These are phyloP conservation scores for Galerina marginata DNA, from an alignment of 768 basidiomycete species.

Conservation along the genomic window DNA sequence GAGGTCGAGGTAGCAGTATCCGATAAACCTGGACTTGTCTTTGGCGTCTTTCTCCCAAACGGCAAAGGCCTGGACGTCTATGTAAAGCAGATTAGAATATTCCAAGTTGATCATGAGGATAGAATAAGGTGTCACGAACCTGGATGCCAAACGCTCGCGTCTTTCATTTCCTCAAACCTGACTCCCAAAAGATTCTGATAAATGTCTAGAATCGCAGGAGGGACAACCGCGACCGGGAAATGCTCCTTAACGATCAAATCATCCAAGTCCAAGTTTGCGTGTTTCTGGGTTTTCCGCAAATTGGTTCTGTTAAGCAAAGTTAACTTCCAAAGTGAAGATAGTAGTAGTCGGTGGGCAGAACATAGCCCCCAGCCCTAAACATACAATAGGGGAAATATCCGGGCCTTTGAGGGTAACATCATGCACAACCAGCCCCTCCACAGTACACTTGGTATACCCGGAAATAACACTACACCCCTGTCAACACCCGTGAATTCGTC, in stretches of 20 bases:
- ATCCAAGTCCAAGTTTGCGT: slow-evolving; percentile 43
- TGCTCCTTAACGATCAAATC: too few species aligned
- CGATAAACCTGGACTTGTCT: slow-evolving; percentile 57
- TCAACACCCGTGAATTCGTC: slow-evolving; percentile 87
- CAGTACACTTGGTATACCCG: slow-evolving; percentile 74
- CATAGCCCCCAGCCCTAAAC: slow-evolving; percentile 19
- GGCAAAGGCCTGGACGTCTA: slow-evolving; percentile 79
- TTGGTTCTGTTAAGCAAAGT: slow-evolving; percentile 18
- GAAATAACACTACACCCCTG: slow-evolving; percentile 80
- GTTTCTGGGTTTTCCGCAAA: slow-evolving; percentile 74
- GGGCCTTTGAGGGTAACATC: slow-evolving; percentile 83
- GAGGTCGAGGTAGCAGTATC: too few species aligned
- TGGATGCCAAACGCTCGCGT: too few species aligned
- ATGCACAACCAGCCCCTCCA: slow-evolving; percentile 61
- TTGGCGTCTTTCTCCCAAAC: slow-evolving; percentile 85
- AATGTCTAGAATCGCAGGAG: too few species aligned
- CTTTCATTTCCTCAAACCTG: too few species aligned
- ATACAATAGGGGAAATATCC: slow-evolving; percentile 77
- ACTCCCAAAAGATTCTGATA: too few species aligned
- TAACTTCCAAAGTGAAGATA: slow-evolving; percentile 23
- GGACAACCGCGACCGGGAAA: too few species aligned
- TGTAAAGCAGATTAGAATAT: background rate
- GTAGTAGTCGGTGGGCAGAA: too few species aligned
- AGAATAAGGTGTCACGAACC: background rate
- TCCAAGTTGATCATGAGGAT: too few species aligned